Percentiles rank a stretch among this genome's conserved stretches.
These are phyloP conservation scores for Inonotus obliquus DNA, from an alignment of 1,284 basidiomycete species.

Conservation along the genomic window DNA sequence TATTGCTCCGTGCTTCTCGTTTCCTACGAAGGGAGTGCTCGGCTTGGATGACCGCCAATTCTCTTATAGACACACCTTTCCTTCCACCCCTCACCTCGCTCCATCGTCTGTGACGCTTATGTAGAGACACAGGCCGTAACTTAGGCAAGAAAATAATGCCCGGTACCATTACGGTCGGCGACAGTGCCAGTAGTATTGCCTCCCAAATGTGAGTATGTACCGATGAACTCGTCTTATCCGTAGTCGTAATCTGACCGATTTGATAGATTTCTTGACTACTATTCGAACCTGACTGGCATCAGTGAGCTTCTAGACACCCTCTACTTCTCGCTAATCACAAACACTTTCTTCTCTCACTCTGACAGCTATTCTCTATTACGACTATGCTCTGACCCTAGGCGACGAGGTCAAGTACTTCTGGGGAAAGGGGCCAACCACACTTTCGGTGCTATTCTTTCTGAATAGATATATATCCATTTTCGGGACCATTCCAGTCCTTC, in stretches of 20 bases:
- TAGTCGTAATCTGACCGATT: background rate
- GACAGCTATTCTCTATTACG: conserved; percentile 17
- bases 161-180: background rate
- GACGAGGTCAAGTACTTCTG: conserved; percentile 17
- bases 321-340: background rate
- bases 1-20: too few relatives aligned
- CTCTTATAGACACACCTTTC: too few relatives aligned
- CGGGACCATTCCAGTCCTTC: conserved; percentile 8
- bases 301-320: conserved; percentile 1
- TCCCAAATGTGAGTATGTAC: conserved; percentile 4
- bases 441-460: conserved; percentile 13
- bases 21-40: too few relatives aligned
- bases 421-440: conserved; percentile 2
- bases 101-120: too few relatives aligned
- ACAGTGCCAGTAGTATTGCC: background rate
- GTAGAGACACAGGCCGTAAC: too few relatives aligned
- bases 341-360: background rate
- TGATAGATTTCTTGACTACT: conserved; percentile 11
- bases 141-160: too few relatives aligned
- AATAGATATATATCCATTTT: conserved; percentile 15
- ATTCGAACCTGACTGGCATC: conserved; percentile 6
- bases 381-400: conserved; percentile 14
- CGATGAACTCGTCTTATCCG: background rate
- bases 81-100: too few relatives aligned
- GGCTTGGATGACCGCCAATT: too few relatives aligned